phyloP scores from a whole-genome alignment of 192 early-diverging fungal species.

The Entomortierella parvispora region DNA sequence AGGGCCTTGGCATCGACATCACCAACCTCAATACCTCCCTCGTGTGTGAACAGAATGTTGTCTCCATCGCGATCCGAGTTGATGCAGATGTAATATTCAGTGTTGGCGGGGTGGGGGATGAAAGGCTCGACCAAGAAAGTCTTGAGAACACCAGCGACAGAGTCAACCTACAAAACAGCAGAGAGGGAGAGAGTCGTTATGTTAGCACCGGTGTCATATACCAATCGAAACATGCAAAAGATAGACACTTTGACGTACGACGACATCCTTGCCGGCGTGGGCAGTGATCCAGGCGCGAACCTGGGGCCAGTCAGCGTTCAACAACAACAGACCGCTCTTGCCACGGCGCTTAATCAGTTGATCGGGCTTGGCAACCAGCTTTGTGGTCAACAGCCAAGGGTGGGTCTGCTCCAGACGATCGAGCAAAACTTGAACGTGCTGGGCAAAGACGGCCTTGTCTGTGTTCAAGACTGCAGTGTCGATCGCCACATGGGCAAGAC shows the following conservation, averaged over 20 bases:
- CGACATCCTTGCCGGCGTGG: conserved; percentile 87
- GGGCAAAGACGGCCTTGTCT: conserved; percentile 70
- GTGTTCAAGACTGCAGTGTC: conserved; percentile 66
- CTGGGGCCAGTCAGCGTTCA: conserved; percentile 90
- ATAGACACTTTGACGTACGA: conserved; percentile 56
- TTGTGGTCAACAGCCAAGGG: conserved; percentile 85
- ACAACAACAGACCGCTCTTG: conserved; percentile 92
- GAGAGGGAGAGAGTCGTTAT: background rate
- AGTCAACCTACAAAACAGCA: conserved; percentile 70
- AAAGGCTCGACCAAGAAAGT: conserved; percentile 97
- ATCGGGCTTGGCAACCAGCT: conserved; percentile 97
- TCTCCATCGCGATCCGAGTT: conserved; percentile 96
- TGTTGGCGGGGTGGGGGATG: conserved; percentile 88
- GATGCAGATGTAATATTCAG: conserved; percentile 98
- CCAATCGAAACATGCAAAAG: background rate
- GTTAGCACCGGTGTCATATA: background rate
- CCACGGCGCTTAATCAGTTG: conserved; percentile 98
- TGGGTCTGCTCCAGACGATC: conserved; percentile 76
- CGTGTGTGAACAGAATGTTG: conserved; percentile 96
- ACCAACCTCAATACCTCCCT: conserved; percentile 98
- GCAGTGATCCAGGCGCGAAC: conserved; percentile 92
- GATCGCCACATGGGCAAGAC: conserved; percentile 84
- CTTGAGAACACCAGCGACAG: conserved; percentile 86
- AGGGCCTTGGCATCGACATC: conserved; percentile 98
- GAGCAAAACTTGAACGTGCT: conserved; percentile 65